Conservation (phyloP, 2,329 filamentous ascomycete species). For the Exophiala aquamarina region DNA sequence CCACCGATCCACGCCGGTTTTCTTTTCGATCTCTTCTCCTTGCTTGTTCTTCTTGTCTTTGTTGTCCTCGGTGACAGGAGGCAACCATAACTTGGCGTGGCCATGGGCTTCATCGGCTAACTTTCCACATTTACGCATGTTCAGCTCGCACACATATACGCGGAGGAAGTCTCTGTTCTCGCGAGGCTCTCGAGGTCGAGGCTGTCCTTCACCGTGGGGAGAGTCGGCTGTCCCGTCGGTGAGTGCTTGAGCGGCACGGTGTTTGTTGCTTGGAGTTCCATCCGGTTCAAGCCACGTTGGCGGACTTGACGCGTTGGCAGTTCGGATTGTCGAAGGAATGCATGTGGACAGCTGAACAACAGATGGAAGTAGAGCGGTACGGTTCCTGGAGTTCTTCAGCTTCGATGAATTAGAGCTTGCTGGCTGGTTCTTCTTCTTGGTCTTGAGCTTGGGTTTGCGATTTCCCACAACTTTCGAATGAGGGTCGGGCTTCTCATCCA, state of each 20-base stretch:
- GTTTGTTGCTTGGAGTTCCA: constrained; percentile 30
- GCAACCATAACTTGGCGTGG: constrained; percentile 60
- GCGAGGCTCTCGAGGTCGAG: constrained; percentile 61
- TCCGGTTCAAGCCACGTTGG: constrained; percentile 34
- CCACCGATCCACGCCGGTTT: constrained; percentile 12
- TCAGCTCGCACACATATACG: constrained; percentile 66
- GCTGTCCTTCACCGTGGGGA: constrained; percentile 25
- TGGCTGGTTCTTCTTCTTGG: constrained; percentile 27
- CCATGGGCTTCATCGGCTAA: constrained; percentile 56
- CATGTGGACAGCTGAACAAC: constrained; percentile 67
- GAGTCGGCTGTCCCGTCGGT: constrained; percentile 10
- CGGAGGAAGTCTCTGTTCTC: constrained; percentile 65
- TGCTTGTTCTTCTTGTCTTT: constrained; percentile 3
- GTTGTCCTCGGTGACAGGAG: constrained; percentile 47
- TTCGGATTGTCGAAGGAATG: constrained; percentile 35
- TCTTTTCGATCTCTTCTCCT: constrained; percentile 3
- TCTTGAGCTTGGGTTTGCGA: constrained; percentile 17
- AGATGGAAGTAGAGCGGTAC: constrained; percentile 40
- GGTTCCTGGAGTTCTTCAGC: background rate
- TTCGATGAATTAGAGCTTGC: constrained; percentile 11
- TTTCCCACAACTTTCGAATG: background rate
- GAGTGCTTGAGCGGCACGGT: constrained; percentile 30
- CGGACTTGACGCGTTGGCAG: constrained; percentile 31
- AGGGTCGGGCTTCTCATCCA: constrained; percentile 32
- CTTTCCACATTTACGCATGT: constrained; percentile 65